phyloP scores from a whole-genome alignment of 768 basidiomycete species.

The Lentinus brumalis region DNA sequence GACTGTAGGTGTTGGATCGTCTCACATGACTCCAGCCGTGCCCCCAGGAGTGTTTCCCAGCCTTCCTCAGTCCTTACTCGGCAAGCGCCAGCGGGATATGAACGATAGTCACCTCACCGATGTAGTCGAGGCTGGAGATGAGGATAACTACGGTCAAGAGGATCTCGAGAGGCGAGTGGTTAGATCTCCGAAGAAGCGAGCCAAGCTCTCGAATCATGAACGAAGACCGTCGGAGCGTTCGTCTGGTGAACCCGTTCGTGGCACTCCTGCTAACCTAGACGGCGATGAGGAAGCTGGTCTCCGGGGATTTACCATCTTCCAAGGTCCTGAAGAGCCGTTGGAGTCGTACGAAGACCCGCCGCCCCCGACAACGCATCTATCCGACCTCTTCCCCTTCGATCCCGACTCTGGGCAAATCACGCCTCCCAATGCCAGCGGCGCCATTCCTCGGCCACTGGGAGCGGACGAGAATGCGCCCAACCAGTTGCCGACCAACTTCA shows the following conservation, averaged over 20 bases:
- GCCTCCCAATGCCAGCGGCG: constrained; percentile 1
- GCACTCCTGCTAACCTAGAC: not conserved
- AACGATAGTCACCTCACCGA: constrained; percentile 44
- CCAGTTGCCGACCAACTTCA: constrained; percentile 18
- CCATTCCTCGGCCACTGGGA: constrained; percentile 6
- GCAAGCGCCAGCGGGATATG: constrained; percentile 67
- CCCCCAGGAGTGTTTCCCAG: constrained; percentile 34
- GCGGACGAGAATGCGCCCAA: constrained; percentile 16
- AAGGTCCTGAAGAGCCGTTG: constrained; percentile 38
- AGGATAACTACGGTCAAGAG: constrained; percentile 38
- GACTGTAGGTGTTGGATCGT: not conserved
- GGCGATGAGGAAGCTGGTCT: not conserved
- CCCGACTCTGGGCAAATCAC: constrained; percentile 27
- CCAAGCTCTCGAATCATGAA: constrained; percentile 35
- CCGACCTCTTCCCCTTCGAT: constrained; percentile 50
- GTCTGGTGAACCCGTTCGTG: not conserved
- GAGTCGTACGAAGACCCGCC: constrained; percentile 32
- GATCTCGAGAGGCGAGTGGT: constrained; percentile 41
- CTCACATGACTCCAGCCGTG: constrained; percentile 8
- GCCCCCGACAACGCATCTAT: constrained; percentile 53
- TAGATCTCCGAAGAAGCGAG: constrained; percentile 56
- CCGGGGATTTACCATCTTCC: constrained; percentile 51
- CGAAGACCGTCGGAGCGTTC: not conserved
- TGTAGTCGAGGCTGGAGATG: constrained; percentile 45
- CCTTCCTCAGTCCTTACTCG: constrained; percentile 47